Base-by-base conservation (phyloP, 2,329 filamentous ascomycete species). In the Cladosporium oxysporum region DNA sequence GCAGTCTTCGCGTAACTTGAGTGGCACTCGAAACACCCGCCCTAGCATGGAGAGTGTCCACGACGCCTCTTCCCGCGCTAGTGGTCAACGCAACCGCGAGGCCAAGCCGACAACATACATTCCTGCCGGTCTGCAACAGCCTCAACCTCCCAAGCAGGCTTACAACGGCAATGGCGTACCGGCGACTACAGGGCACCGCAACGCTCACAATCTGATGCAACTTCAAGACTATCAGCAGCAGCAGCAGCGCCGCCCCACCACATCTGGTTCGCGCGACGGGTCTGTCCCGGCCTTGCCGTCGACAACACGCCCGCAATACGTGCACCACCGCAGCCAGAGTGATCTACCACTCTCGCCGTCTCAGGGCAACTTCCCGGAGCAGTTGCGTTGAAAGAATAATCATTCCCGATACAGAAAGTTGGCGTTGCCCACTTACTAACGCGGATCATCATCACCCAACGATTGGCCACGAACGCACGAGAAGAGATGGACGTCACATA, bases 81-180 rank as follows among this genome's bases (percentile, higher is more conserved):
- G 21, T 28, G 29, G 47, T 21, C 53, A 26, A 35, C 41, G 55
- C 31, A 29, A 21, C 31, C 55, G 47, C 49, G 68, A 67, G 58
- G 57, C 41, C 12, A 68, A 69, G 60, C 70, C 72, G 21, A 65
- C 63, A 55, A 72, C 71, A 1, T 73, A 74, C 60, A 60, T 69
- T 14, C 71, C 72, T 21, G 67, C 67, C 21, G 72, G 70, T 28
- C 53, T 60, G 55, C 50, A 55, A 7, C 61, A 63, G 49, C 50
- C 50, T 18, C 61, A 63, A n/a, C 61, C 61, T 37, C 33, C 49
- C 4, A 52, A 10, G 50, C 49, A 55, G 28, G 29, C 61, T 31
- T 57, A 57, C 28, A 47, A 44, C 26, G 33, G 50, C 28, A 44
- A 53, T 5, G 49, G 61, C 18, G 52, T 35, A 3, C 47, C 47